These are phyloP conservation scores for Umbelopsis sp. DNA, from an alignment of 371 early-diverging fungal species.

Conservation along the genomic window DNA sequence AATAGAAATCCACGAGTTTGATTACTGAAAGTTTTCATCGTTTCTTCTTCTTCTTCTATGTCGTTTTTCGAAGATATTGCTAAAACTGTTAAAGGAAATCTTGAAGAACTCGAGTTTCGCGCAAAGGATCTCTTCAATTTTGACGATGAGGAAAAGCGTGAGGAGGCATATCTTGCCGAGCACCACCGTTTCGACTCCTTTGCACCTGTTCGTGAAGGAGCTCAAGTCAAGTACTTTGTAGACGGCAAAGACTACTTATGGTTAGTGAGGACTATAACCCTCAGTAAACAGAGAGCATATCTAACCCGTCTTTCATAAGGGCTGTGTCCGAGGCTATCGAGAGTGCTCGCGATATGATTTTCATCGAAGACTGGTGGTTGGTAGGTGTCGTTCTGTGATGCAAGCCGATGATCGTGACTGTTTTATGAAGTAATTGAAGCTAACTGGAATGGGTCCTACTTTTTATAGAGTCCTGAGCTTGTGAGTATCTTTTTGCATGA, in stretches of 20 bases:
- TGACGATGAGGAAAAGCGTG: constrained; percentile 38
- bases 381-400: constrained; percentile 36
- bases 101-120: constrained; percentile 22
- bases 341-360: constrained; percentile 75
- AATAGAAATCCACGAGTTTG: constrained; percentile 8
- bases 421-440: neutral
- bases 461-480: constrained; percentile 49
- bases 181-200: constrained; percentile 81
- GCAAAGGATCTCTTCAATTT: constrained; percentile 20
- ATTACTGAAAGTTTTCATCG: neutral
- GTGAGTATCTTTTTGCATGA: constrained; percentile 25
- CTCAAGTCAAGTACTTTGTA: constrained; percentile 73
- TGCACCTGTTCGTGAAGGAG: constrained; percentile 76
- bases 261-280: constrained; percentile 13
- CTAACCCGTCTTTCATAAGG: constrained; percentile 24
- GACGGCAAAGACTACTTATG: constrained; percentile 88
- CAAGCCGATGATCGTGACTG: constrained; percentile 1
- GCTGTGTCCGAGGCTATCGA: constrained; percentile 81
- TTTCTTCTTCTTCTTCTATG: constrained; percentile 26
- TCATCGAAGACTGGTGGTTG: constrained; percentile 95
- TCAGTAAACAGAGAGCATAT: neutral
- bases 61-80: constrained; percentile 34
- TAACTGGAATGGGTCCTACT: neutral
- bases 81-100: constrained; percentile 28
- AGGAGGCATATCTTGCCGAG: constrained; percentile 33